Evolutionary conservation across 2,329 filamentous ascomycete genomes (phyloP), one percentile per base, ranked within the genome.

Genomic region (Cryphonectria radicalis): DNA sequence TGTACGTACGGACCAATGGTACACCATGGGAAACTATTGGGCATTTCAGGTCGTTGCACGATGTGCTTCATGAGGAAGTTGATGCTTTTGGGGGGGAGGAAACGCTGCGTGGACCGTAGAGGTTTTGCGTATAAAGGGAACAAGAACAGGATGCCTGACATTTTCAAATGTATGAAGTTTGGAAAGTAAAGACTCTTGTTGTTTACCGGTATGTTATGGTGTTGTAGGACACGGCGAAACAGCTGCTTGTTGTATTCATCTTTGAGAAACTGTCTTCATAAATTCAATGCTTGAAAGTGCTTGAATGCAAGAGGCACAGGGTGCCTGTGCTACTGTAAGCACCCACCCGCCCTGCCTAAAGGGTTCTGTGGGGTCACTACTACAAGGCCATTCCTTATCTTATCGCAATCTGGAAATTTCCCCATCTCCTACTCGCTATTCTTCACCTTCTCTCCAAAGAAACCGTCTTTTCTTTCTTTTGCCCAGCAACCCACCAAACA

Each of bases 381-480:
- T 19, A 46, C 64, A 46, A 28, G 17, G 5, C 35, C 6, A 43
- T 22, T 66, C 4, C 43, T 68, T 63, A 63, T 55, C 67, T 68
- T 68, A 68, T 68, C 67, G 40, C 28, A 37, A 32, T 35, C 35
- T 42, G 19, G 46, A 63, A 68, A 68, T 63, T 68, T 68, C 63
- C 67, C 59, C 43, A 22, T 35, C 14, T 55, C 3, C 14, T 19
- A n/a, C 43, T 67, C 6, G 32, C 32, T 40, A 64, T 28, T 35
- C 46, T 50, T 55, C 17, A 8, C 14, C 28, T 32, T 19, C 55
- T 14, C 55, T 57, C 19, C 10, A 25, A 22, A 11, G 35, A 13
- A 19, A 32, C 11, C 11, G 4, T 17, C 62, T n/a, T n/a, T 46
- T 14, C 13, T 32, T 63, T 35, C 40, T 46, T 46, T 25, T 22